Conservation (phyloP, 768 basidiomycete species). For the Mycena pura region DNA sequence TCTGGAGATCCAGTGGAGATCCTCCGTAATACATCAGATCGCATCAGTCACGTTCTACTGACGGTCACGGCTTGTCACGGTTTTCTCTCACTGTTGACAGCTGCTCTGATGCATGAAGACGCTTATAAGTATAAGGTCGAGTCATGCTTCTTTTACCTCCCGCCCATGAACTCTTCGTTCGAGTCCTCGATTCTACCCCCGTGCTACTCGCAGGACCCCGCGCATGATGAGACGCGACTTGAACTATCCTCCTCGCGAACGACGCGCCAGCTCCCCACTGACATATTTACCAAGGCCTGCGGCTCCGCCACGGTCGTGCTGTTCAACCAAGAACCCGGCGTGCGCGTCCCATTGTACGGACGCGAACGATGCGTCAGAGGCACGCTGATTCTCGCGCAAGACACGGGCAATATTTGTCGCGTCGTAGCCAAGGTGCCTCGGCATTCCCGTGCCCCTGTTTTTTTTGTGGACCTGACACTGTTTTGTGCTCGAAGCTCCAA, state of each 20-base stretch:
- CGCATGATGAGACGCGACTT: conserved; percentile 19
- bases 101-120: no score
- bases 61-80: no score
- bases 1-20: no score
- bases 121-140: no score
- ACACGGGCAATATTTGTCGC: conserved; percentile 5
- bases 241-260: conserved; percentile 11
- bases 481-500: conserved; percentile 8
- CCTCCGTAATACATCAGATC: no score
- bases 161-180: no score
- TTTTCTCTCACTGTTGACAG: no score
- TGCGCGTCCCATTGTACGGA: conserved; percentile 9
- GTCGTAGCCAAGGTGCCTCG: conserved; percentile 12
- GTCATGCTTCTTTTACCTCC: no score
- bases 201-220: conserved; percentile 21
- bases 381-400: conserved; percentile 11
- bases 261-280: conserved; percentile 8
- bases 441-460: neutral
- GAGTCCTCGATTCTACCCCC: no score
- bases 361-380: conserved; percentile 3
- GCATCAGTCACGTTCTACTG: no score
- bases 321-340: conserved; percentile 8
- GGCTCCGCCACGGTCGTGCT: conserved; percentile 22
- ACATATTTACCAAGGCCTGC: conserved; percentile 13
- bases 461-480: neutral